A percentile compares a stretch with the other conserved stretches of the same genome.
phyloP scores from a whole-genome alignment of 2,329 filamentous ascomycete species.

The Fusarium concolor region DNA sequence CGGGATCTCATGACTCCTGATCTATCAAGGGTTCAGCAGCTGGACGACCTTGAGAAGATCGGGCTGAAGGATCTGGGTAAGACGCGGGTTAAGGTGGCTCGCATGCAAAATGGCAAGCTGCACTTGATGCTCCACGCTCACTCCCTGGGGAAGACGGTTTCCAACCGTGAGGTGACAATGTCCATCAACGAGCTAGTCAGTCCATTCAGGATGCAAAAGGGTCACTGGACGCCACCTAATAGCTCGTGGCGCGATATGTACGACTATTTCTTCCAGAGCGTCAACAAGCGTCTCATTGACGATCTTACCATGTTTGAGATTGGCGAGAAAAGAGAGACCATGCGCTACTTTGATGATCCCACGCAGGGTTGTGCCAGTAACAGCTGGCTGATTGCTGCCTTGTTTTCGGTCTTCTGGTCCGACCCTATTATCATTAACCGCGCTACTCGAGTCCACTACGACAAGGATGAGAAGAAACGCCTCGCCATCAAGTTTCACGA shows the following conservation, averaged over 20 bases:
- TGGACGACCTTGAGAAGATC: conserved; percentile 56
- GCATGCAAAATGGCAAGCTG: conserved; percentile 59
- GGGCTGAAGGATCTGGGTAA: conserved; percentile 54
- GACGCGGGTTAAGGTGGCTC: conserved; percentile 54
- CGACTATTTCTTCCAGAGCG: conserved; percentile 50
- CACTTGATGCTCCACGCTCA: conserved; percentile 54
- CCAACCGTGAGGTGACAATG: conserved; percentile 55
- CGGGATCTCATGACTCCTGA: conserved; percentile 57
- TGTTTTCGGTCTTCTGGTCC: conserved; percentile 60
- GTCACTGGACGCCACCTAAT: conserved; percentile 55
- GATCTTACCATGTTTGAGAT: conserved; percentile 49
- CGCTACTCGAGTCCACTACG: conserved; percentile 43
- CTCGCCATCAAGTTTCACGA: conserved; percentile 55
- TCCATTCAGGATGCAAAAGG: conserved; percentile 51
- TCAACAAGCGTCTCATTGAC: conserved; percentile 49
- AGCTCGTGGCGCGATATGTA: conserved; percentile 56
- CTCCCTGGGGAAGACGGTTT: conserved; percentile 51
- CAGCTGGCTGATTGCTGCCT: conserved; percentile 58
- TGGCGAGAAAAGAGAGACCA: conserved; percentile 35
- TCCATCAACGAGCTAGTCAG: conserved; percentile 56
- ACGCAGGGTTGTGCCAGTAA: conserved; percentile 56
- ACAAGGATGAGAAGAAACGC: conserved; percentile 45
- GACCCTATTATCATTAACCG: conserved; percentile 57
- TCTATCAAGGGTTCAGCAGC: conserved; percentile 53
- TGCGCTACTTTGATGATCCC: conserved; percentile 54